Evolutionary conservation across 2,329 filamentous ascomycete genomes (phyloP), one percentile per base, ranked within the genome.

Genomic region (Apiospora aurea): DNA sequence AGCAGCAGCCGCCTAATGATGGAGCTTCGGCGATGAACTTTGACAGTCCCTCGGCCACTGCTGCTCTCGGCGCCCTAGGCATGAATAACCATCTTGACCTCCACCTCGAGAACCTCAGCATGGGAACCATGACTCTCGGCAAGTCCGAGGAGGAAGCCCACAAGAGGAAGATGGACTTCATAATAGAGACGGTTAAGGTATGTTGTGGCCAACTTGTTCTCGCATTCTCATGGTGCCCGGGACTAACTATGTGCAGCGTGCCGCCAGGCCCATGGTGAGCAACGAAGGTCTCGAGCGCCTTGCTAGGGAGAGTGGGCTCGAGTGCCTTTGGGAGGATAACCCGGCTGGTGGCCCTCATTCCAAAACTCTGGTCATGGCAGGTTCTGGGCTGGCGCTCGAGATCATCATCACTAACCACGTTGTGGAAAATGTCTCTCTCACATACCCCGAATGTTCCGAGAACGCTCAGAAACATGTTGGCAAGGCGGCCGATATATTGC

Each of bases 201-300:
- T 57, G 83, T 46, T 57, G 83, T 47, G 77, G 83, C 29, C 80
- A 78, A 46, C 76, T 71, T 78, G 81, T 72, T 80, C 77, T 44
- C 68, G 14, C 34, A 16, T 49, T 16, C 67, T 11, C 67, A 41
- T 7, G 7, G 34, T 7, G 41, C 41, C 66, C 43, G 24, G 49
- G 51, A 49, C 77, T 73, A 73, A 76, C 34, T 7, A 43, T 10
- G 66, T 79, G 78, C 74, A 82, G 75, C 75, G 74, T 16, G 80
- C 75, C 51, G 82, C 81, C 76, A 89, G 89, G 74, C 92, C 92
- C 4, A 83, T 91, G 53, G 90, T 96, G 49, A 94, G 92, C 75
- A 92, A 94, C 77, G 90, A 92, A 43, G 92, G 92, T 2, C 85
- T 96, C n/a, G 90, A 93, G 79, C 87, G 92, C 70, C 83, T 96